Evolutionary conservation across 768 basidiomycete genomes (phyloP).

Genomic region (Dacryopinax primogenitus): DNA sequence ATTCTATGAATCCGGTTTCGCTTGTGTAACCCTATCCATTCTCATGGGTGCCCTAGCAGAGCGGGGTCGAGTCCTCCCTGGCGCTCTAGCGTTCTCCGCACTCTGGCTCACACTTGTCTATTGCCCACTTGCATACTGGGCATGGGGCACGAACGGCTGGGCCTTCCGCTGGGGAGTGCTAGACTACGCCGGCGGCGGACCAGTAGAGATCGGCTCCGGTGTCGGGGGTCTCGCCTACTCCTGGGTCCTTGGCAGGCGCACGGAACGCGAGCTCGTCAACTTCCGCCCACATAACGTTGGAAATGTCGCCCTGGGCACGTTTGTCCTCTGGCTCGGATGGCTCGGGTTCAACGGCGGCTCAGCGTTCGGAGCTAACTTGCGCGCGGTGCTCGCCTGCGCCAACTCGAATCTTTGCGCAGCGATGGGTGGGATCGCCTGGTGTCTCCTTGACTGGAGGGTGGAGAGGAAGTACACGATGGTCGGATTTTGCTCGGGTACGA

Average conservation of each 20-base stretch:
- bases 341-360: conserved; percentile 87
- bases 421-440: conserved; percentile 51
- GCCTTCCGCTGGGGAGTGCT: conserved; percentile 61
- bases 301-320: conserved; percentile 69
- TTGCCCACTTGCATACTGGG: conserved; percentile 77
- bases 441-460: conserved; percentile 60
- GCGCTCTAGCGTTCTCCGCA: conserved; percentile 65
- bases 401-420: conserved; percentile 81
- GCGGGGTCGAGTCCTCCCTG: conserved; percentile 66
- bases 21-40: conserved; percentile 65
- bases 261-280: conserved; percentile 55
- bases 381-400: conserved; percentile 73
- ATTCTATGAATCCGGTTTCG: conserved; percentile 81
- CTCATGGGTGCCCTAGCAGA: conserved; percentile 57
- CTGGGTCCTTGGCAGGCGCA: conserved; percentile 72
- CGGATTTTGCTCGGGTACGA: conserved; percentile 82
- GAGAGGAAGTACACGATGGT: conserved; percentile 81
- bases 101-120: conserved; percentile 80
- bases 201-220: conserved; percentile 79
- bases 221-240: conserved; percentile 75
- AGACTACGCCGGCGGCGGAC: conserved; percentile 81
- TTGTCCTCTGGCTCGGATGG: conserved; percentile 73
- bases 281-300: conserved; percentile 85
- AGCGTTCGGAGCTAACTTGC: conserved; percentile 75
- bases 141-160: conserved; percentile 75